These are phyloP conservation scores for Ilyonectria mors-panacis DNA, from an alignment of 2,329 filamentous ascomycete genomes.

Conservation along the genomic window DNA sequence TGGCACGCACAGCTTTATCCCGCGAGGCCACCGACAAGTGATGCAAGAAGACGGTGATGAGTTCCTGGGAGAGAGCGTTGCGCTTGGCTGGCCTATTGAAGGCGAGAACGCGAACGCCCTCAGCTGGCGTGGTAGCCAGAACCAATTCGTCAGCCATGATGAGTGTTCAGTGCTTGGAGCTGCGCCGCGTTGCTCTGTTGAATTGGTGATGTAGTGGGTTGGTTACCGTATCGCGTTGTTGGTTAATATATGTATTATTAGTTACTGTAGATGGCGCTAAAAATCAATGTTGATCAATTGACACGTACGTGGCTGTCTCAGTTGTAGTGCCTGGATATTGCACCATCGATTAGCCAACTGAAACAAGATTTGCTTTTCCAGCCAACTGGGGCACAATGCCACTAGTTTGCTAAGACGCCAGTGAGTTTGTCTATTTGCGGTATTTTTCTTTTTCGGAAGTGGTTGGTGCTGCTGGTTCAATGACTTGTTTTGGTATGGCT, in stretches of 20 bases:
- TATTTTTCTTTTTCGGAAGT: neutral
- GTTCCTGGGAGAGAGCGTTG: slow-evolving; percentile 69
- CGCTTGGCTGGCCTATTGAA: slow-evolving; percentile 69
- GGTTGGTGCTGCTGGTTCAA: neutral
- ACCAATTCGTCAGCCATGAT: slow-evolving; percentile 37
- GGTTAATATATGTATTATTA: neutral
- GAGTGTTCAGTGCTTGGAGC: too few species aligned
- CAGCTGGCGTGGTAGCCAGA: slow-evolving; percentile 45
- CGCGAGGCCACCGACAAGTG: slow-evolving; percentile 41
- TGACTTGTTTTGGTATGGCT: too few species aligned
- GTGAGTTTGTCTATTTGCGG: neutral
- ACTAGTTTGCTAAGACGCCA: neutral
- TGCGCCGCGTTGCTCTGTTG: too few species aligned
- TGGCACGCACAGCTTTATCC: slow-evolving; percentile 51
- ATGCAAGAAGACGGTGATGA: slow-evolving; percentile 62
- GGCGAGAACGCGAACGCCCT: slow-evolving; percentile 62
- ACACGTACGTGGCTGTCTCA: slow-evolving; percentile 1
- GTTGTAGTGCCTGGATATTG: neutral
- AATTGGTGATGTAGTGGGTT: neutral
- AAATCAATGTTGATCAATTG: slow-evolving; percentile 38
- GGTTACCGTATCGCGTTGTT: neutral
- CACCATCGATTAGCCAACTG: slow-evolving; percentile 34
- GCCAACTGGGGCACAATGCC: neutral
- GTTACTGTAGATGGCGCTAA: slow-evolving; percentile 14
- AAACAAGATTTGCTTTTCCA: slow-evolving; percentile 33